phyloP scores from a whole-genome alignment of 768 basidiomycete species.

The Hericium rajendrae region DNA sequence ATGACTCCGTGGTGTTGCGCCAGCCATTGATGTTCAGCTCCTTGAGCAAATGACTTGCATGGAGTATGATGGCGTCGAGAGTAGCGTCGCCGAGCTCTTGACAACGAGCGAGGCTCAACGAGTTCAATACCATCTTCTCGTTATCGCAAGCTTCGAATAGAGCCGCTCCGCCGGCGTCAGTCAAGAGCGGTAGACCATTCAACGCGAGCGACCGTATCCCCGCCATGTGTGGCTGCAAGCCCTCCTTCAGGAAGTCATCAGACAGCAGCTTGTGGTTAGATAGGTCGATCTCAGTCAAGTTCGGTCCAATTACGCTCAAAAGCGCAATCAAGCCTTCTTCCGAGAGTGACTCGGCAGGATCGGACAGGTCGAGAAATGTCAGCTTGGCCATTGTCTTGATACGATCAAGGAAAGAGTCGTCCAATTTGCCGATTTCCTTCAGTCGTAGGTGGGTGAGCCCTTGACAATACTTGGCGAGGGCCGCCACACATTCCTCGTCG shows the following conservation, averaged over 20 bases:
- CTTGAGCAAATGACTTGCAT: conserved; percentile 52
- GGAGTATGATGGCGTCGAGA: conserved; percentile 43
- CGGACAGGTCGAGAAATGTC: conserved; percentile 58
- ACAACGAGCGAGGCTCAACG: conserved; percentile 18
- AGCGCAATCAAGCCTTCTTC: conserved; percentile 49
- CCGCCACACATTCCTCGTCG: conserved; percentile 52
- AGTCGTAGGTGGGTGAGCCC: conserved; percentile 67
- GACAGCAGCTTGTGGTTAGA: conserved; percentile 58
- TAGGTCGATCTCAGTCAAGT: conserved; percentile 56
- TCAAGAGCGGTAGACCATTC: conserved; percentile 47
- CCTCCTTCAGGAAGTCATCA: conserved; percentile 49
- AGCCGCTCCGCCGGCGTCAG: conserved; percentile 55
- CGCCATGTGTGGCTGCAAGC: conserved; percentile 41
- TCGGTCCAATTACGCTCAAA: conserved; percentile 42
- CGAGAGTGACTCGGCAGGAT: conserved; percentile 43
- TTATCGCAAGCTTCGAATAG: conserved; percentile 56
- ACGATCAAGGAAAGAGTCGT: conserved; percentile 50
- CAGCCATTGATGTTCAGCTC: conserved; percentile 70
- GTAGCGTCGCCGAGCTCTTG: conserved; percentile 15
- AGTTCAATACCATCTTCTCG: conserved; percentile 10
- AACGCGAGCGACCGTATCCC: conserved; percentile 45
- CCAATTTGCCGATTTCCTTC: conserved; percentile 64
- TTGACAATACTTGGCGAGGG: conserved; percentile 43
- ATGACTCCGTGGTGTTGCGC: conserved; percentile 47
- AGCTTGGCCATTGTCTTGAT: conserved; percentile 40